Conservation (phyloP, 352 stramenopile genomes). For the Globisporangium sylvaticum region DNA sequence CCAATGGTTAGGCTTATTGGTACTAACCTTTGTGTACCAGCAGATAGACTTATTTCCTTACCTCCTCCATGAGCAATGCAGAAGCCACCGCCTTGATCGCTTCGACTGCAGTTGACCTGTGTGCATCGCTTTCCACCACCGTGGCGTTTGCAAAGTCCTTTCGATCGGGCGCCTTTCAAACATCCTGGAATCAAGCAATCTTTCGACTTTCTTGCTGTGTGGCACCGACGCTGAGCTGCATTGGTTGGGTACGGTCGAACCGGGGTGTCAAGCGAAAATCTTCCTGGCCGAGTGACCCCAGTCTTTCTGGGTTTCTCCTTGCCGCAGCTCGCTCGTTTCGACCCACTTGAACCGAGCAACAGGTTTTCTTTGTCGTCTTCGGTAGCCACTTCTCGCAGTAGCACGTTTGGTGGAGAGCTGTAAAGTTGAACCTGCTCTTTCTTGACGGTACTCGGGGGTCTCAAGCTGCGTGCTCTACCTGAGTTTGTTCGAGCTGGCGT, state of each 20-base stretch:
- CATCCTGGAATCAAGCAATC: conserved; percentile 67
- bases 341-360: background rate
- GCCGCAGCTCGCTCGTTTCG: background rate
- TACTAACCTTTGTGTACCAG: background rate
- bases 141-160: conserved; percentile 82
- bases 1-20: background rate
- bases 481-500: background rate
- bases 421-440: background rate
- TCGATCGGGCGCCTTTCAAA: conserved; percentile 70
- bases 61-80: conserved; percentile 82
- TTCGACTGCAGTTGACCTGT: conserved; percentile 45
- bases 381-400: background rate
- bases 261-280: conserved; percentile 35
- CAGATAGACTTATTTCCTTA: conserved; percentile 3
- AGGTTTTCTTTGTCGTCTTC: background rate
- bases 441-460: background rate
- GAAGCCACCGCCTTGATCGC: conserved; percentile 81
- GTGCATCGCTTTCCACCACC: conserved; percentile 80
- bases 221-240: conserved; percentile 18
- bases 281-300: conserved; percentile 16
- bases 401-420: background rate
- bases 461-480: background rate
- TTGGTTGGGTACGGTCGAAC: background rate
- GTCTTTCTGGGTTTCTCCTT: background rate
- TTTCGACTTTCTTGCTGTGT: conserved; percentile 61